These are phyloP conservation scores for Talaromyces thailandensis DNA, from an alignment of 495 filamentous ascomycete genomes.

Conservation along the genomic window DNA sequence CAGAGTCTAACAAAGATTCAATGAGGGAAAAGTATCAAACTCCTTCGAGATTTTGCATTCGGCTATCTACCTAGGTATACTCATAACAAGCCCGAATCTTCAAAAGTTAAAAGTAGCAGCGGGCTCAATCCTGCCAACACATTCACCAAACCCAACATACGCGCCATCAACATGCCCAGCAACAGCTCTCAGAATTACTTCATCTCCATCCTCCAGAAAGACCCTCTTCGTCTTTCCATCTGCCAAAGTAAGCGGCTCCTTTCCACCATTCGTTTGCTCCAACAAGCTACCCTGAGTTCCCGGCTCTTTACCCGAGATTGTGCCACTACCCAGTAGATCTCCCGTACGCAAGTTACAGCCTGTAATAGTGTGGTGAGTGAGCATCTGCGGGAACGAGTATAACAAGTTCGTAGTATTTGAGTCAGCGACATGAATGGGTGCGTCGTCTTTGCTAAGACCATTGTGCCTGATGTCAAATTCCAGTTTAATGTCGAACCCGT, in stretches of 20 bases:
- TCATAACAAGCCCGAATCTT: background rate
- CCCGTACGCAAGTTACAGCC: constrained; percentile 77
- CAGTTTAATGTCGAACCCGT: constrained; percentile 66
- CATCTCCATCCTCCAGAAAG: constrained; percentile 83
- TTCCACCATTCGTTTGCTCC: constrained; percentile 65
- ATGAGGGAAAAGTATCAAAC: background rate
- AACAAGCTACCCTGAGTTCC: constrained; percentile 64
- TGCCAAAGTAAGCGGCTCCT: constrained; percentile 53
- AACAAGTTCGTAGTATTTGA: constrained; percentile 67
- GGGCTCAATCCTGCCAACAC: constrained; percentile 48
- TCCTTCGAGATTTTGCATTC: background rate
- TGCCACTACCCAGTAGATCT: constrained; percentile 82
- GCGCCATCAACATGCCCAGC: constrained; percentile 49
- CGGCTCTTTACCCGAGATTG: constrained; percentile 65
- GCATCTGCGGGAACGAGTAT: constrained; percentile 91
- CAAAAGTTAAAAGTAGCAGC: constrained; percentile 14
- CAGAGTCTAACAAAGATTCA: background rate
- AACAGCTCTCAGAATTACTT: constrained; percentile 58
- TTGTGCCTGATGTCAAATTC: constrained; percentile 64
- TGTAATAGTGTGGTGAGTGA: constrained; percentile 81
- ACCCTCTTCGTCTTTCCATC: constrained; percentile 57
- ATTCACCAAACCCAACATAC: constrained; percentile 68
- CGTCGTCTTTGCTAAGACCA: constrained; percentile 33
- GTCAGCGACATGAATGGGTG: constrained; percentile 51
- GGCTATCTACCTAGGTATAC: background rate